Base-by-base conservation (phyloP, 2,329 filamentous ascomycete genomes). In the Ramularia endophylla region DNA sequence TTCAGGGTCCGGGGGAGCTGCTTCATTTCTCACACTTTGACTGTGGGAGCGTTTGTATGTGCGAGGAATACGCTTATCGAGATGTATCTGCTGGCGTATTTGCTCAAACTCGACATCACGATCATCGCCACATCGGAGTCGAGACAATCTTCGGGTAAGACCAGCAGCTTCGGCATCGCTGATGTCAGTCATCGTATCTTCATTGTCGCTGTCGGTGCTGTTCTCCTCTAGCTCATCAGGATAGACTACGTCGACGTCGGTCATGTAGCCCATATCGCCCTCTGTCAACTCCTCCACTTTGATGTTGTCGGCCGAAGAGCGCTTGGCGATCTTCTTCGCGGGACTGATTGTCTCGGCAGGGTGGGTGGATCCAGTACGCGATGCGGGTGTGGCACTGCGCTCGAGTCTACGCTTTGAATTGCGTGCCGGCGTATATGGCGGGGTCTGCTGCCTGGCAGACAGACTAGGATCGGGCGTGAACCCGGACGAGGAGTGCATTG, bases 21-120 rank as follows among this genome's bases (percentile, higher is more conserved):
- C 63, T 37, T 70, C 66, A 38, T 65, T 66, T 50, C 65, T 65
- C 19, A 69, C 56, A 40, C 64, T 71, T 53, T 69, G 62, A 46
- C 65, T 69, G 54, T 71, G 63, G 33, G 58, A 67, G 32, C 70
- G 63, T 51, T 73, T 73, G 57, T 65, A 68, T 31, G 62, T 55
- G 7, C 65, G 46, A 16, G 43, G 62, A 16, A 59, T 55, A 34
- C 66, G 68, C 60, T 65, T 67, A 7, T 48, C 40, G 29, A 63
- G 56, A 45, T 67, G 65, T 48, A 66, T 67, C 46, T 65, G 65
- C 17, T 46, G 43, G 8, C 51, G 48, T 5, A 39, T 28, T 25
- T 48, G 31, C 39, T 52, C 49, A 36, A 58, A 59, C 8, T 50
- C 51, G 19, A 50, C 47, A 17, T 55, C 53, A 9, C 39, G 36